These are phyloP conservation scores for Cyberlindnera japonica DNA, from an alignment of 805 yeast species.

Conservation along the genomic window DNA sequence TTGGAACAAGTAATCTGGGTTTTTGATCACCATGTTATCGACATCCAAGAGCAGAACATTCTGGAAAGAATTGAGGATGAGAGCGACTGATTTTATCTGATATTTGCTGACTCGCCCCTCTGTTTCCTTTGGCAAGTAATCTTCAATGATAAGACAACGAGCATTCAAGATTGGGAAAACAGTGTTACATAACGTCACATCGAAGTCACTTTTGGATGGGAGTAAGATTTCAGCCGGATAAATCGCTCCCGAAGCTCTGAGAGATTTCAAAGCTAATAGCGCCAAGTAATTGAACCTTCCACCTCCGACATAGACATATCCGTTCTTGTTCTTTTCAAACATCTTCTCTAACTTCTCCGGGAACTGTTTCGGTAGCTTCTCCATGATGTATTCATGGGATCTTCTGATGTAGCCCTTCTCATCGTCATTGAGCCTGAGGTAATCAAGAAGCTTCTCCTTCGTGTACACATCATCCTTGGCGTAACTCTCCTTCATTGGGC, in stretches of 20 bases:
- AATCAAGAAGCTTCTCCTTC: constrained; percentile 12
- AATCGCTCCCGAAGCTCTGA: constrained; percentile 59
- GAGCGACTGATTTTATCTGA: constrained; percentile 65
- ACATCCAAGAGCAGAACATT: constrained; percentile 70
- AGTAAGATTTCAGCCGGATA: constrained; percentile 77
- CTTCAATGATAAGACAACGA: constrained; percentile 50
- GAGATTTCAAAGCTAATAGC: constrained; percentile 43
- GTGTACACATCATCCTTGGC: constrained; percentile 17
- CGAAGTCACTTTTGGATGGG: constrained; percentile 63
- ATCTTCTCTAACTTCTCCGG: constrained; percentile 4
- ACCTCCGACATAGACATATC: constrained; percentile 69
- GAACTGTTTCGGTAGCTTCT: constrained; percentile 30
- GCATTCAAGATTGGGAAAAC: constrained; percentile 60
- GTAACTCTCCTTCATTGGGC: constrained; percentile 17
- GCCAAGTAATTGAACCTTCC: constrained; percentile 60
- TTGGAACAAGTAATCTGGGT: constrained; percentile 49
- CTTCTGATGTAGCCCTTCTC: constrained; percentile 8
- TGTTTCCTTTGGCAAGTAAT: constrained; percentile 44
- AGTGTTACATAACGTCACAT: constrained; percentile 58
- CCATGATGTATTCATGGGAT: constrained; percentile 18
- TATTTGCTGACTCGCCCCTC: constrained; percentile 43
- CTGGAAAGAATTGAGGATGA: constrained; percentile 72
- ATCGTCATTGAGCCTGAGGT: constrained; percentile 8
- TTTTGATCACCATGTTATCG: constrained; percentile 60
- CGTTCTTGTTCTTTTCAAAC: constrained; percentile 31